Conservation (phyloP, 2,329 filamentous ascomycete genomes). For the Venturia aucupariae region DNA sequence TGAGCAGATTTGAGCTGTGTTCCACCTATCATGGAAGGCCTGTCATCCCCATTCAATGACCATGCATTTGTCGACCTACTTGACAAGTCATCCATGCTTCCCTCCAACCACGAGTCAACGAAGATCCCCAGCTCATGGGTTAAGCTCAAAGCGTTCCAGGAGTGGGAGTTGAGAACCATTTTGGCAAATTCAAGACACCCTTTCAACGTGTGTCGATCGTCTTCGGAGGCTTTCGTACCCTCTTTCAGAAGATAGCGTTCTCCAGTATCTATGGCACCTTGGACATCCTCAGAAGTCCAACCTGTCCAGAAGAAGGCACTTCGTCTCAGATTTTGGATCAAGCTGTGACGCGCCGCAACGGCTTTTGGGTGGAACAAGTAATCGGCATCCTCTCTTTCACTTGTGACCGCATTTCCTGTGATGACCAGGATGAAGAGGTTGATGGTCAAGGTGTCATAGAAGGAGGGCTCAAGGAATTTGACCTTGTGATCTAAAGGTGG, state of each 20-base stretch:
- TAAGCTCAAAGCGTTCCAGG: slow-evolving; percentile 58
- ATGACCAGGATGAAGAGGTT: slow-evolving; percentile 82
- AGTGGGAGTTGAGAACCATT: slow-evolving; percentile 46
- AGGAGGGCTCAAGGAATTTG: slow-evolving; percentile 68
- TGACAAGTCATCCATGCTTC: slow-evolving; percentile 37
- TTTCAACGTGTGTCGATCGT: slow-evolving; percentile 53
- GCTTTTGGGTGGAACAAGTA: slow-evolving; percentile 82
- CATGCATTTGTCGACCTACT: slow-evolving; percentile 40
- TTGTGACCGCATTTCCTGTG: slow-evolving; percentile 79
- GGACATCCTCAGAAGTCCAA: slow-evolving; percentile 55
- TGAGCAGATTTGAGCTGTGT: slow-evolving; percentile 49
- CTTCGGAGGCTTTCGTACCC: slow-evolving; percentile 46
- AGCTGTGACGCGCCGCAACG: slow-evolving; percentile 52
- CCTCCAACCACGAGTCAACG: slow-evolving; percentile 56
- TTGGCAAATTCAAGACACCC: slow-evolving; percentile 59
- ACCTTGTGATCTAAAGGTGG: slow-evolving; percentile 65
- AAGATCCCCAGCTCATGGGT: slow-evolving; percentile 73
- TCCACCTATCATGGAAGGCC: slow-evolving; percentile 46
- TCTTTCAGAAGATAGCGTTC: slow-evolving; percentile 57
- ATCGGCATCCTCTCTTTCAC: slow-evolving; percentile 70
- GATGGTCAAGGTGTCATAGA: slow-evolving; percentile 72
- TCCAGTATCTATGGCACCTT: slow-evolving; percentile 55
- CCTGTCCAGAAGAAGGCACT: slow-evolving; percentile 83
- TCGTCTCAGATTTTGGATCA: slow-evolving; percentile 72
- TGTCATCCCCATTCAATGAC: slow-evolving; percentile 45